Percentiles rank a stretch among this genome's conserved stretches.
These are phyloP conservation scores for Trichoderma asperelloides DNA, from an alignment of 495 filamentous ascomycete genomes.

Conservation along the genomic window DNA sequence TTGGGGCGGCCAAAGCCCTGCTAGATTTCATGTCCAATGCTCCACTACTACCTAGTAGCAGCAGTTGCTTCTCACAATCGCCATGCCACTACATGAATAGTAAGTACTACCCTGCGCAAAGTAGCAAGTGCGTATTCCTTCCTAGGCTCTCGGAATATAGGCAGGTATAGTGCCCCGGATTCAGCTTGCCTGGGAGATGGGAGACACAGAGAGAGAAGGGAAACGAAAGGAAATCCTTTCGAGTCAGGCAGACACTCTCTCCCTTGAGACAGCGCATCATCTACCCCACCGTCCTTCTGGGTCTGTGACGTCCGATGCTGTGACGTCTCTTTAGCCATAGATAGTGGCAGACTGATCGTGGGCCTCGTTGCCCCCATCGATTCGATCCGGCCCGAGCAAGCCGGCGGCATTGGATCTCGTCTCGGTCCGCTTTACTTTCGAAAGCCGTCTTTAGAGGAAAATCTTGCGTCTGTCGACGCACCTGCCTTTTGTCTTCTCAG, in stretches of 20 bases:
- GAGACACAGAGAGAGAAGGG: too few species aligned
- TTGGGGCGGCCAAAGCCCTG: too few species aligned
- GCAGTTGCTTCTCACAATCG: too few species aligned
- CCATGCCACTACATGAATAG: too few species aligned
- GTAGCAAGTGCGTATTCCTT: too few species aligned
- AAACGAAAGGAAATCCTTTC: background rate
- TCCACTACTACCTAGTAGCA: too few species aligned
- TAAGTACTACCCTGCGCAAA: too few species aligned
- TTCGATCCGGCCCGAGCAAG: slow-evolving; percentile 2
- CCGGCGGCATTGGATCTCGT: background rate
- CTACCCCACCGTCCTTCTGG: background rate
- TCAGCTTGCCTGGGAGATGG: too few species aligned
- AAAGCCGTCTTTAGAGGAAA: background rate
- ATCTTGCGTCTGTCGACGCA: background rate
- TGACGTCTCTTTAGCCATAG: background rate
- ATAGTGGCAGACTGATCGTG: background rate
- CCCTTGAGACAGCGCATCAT: background rate
- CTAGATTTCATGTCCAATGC: too few species aligned
- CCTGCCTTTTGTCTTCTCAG: background rate
- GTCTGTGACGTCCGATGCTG: background rate
- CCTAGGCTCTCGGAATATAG: too few species aligned
- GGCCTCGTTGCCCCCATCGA: background rate
- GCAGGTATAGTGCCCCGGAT: too few species aligned
- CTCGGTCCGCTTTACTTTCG: background rate
- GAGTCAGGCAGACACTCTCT: background rate